Conservation (phyloP, 148 eudicot species). For the Arbutus unedo region DNA sequence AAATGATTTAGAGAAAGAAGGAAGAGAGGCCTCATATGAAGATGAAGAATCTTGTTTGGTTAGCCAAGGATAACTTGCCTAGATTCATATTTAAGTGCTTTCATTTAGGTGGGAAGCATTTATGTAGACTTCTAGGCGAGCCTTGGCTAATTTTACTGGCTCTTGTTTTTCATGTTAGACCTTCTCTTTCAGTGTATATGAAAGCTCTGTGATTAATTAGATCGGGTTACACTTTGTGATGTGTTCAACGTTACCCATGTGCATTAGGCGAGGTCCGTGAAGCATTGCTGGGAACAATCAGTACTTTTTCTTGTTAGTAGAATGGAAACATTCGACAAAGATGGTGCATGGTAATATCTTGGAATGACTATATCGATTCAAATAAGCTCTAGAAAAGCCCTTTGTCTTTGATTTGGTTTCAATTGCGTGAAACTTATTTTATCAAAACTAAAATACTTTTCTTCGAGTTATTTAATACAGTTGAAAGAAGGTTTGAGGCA, state of each 20-base stretch:
- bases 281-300: too few species aligned
- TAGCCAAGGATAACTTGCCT: conserved; percentile 25
- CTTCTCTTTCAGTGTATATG: conserved; percentile 6
- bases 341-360: neutral
- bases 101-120: neutral
- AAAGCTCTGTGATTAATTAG: neutral
- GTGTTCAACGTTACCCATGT: too few species aligned
- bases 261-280: too few species aligned
- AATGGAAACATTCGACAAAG: neutral
- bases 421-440: too few species aligned
- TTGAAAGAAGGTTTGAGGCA: too few species aligned
- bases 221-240: too few species aligned
- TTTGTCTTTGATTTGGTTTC: too few species aligned
- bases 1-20: neutral
- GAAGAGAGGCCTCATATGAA: conserved; percentile 20
- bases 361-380: neutral
- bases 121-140: neutral
- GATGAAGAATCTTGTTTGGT: conserved; percentile 11
- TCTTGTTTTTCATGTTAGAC: conserved; percentile 18
- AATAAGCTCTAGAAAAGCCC: too few species aligned
- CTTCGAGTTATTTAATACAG: too few species aligned
- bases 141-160: conserved; percentile 2
- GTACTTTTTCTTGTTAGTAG: too few species aligned
- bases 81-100: neutral
- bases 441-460: too few species aligned